Conservation (phyloP, 257 asterid genomes). For the Asclepias syriaca region DNA sequence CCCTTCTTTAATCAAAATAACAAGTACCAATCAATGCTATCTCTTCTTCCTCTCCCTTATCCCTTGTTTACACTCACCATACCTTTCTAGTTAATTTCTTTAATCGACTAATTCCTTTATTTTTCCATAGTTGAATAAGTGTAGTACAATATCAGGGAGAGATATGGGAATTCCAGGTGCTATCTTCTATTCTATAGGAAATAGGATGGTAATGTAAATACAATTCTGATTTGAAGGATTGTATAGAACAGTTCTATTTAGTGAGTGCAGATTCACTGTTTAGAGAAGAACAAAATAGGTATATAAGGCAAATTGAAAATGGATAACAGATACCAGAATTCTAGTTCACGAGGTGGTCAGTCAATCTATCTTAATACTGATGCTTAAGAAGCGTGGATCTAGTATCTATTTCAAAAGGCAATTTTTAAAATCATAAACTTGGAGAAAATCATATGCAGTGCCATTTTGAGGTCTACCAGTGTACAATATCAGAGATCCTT, state of each 20-base stretch:
- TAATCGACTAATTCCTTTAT: too few relatives aligned
- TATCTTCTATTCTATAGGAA: too few relatives aligned
- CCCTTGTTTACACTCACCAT: too few relatives aligned
- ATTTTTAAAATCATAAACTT: neutral
- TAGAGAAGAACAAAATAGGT: neutral
- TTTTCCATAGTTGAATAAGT: too few relatives aligned
- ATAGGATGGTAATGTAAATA: too few relatives aligned
- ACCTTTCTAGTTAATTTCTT: too few relatives aligned
- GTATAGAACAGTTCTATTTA: neutral
- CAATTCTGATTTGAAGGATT: too few relatives aligned
- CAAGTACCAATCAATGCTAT: neutral
- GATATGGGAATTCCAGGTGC: too few relatives aligned
- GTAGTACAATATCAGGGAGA: too few relatives aligned
- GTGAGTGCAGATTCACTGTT: neutral
- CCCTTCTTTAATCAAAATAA: neutral
- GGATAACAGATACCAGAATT: neutral
- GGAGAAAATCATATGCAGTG: neutral
- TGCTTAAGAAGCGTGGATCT: neutral
- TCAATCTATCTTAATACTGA: neutral
- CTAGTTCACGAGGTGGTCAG: neutral
- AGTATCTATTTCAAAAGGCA: neutral
- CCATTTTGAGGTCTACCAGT: neutral
- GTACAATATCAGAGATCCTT: neutral
- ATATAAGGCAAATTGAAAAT: neutral
- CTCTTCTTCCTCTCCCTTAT: too few relatives aligned